Evolutionary conservation across 331 rosid genomes (phyloP).

Genomic region (Quercus lobata): DNA sequence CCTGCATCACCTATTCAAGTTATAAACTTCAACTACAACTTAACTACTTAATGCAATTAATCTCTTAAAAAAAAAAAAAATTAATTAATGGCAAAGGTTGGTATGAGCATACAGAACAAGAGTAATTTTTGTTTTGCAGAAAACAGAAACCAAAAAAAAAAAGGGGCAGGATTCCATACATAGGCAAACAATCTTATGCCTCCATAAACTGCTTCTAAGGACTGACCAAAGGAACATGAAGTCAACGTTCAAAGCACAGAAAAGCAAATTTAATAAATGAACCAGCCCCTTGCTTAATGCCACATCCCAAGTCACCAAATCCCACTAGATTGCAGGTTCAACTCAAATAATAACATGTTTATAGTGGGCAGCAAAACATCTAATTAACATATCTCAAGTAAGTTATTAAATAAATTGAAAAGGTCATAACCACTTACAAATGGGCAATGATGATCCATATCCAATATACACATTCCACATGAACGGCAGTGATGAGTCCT

Average conservation of each 20-base stretch:
- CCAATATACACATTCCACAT: conserved; percentile 75
- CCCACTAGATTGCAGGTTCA: no score
- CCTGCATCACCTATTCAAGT: no score
- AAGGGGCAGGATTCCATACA: not conserved
- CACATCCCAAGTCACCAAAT: not conserved
- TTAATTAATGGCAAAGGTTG: no score
- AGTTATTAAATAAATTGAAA: conserved; percentile 13
- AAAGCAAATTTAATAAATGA: not conserved
- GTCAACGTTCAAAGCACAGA: not conserved
- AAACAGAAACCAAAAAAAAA: no score
- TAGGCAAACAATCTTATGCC: not conserved
- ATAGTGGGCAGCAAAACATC: not conserved
- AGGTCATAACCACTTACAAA: conserved; percentile 66
- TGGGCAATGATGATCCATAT: conserved; percentile 99
- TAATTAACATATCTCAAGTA: not conserved
- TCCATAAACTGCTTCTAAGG: not conserved
- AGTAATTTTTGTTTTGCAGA: no score
- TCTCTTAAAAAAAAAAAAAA: no score
- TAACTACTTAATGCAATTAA: no score
- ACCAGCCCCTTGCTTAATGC: not conserved
- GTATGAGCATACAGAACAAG: no score
- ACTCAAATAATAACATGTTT: not conserved
- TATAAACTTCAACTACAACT: no score
- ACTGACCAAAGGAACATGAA: not conserved
- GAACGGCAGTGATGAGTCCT: conserved; percentile 92